Conservation (phyloP, 257 asterid genomes). For the Solanum pennellii region DNA sequence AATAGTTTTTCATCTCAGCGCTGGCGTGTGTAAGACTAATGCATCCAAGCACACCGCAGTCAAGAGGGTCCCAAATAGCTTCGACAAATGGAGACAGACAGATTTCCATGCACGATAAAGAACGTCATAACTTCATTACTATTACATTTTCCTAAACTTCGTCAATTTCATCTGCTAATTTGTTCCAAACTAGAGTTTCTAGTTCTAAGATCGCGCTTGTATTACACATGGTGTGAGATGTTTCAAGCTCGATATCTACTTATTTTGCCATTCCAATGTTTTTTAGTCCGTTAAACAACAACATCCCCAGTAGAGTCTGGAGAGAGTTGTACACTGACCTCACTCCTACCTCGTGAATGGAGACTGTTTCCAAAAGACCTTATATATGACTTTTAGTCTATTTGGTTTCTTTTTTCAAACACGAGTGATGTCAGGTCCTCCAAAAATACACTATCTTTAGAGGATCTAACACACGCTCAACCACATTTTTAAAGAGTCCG, state of each 20-base stretch:
- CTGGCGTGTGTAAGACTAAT: not conserved
- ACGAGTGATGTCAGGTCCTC: not conserved
- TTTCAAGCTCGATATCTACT: not conserved
- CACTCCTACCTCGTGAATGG: not conserved
- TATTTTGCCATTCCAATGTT: not conserved
- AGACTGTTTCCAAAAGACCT: not conserved
- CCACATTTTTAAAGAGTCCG: not conserved
- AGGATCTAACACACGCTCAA: not conserved
- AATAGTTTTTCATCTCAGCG: not conserved
- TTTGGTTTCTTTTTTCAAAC: not conserved
- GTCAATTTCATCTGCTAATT: not conserved
- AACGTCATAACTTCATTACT: not conserved
- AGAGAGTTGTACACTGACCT: not conserved
- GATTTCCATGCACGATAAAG: not conserved
- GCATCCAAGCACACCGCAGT: not conserved
- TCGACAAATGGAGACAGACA: not conserved
- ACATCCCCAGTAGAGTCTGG: not conserved
- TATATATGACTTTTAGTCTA: not conserved
- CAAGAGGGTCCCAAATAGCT: not conserved
- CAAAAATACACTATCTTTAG: not conserved
- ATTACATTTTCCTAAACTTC: not conserved
- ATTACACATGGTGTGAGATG: not conserved
- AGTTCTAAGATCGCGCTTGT: not conserved
- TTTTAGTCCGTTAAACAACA: not conserved
- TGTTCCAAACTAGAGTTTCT: not conserved